Percentiles rank a stretch among this genome's conserved stretches.
These are phyloP conservation scores for Sporothrix dimorphospora DNA, from an alignment of 2,329 filamentous ascomycete species.

Conservation along the genomic window DNA sequence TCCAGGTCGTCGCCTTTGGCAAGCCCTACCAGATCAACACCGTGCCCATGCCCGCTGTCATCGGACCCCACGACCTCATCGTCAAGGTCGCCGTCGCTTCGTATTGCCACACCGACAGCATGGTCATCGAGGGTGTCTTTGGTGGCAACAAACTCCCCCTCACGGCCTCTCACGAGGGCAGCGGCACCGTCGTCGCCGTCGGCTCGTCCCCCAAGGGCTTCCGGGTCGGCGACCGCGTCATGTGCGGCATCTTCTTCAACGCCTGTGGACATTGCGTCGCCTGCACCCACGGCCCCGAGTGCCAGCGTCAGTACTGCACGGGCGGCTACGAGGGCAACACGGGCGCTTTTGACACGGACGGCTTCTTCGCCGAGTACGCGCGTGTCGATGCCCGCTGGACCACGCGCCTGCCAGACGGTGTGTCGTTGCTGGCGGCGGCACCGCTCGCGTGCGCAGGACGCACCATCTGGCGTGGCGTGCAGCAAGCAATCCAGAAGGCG, in stretches of 20 bases:
- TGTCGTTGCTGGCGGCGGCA: constrained; percentile 56
- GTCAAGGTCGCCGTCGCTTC: constrained; percentile 63
- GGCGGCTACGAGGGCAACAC: constrained; percentile 48
- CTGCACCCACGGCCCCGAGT: constrained; percentile 53
- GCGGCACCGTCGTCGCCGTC: constrained; percentile 56
- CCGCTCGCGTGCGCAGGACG: constrained; percentile 60
- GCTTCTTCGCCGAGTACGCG: constrained; percentile 61
- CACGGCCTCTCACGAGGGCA: constrained; percentile 60
- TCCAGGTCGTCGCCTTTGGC: constrained; percentile 49
- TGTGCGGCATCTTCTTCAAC: constrained; percentile 57
- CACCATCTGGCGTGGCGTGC: constrained; percentile 54
- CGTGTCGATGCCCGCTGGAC: constrained; percentile 52
- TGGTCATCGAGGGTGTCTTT: constrained; percentile 57
- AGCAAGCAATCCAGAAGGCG: constrained; percentile 40
- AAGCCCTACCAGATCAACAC: constrained; percentile 57
- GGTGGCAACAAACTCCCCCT: constrained; percentile 51
- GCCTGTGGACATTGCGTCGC: constrained; percentile 57
- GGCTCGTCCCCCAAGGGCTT: constrained; percentile 47
- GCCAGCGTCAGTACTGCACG: constrained; percentile 57
- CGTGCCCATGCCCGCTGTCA: constrained; percentile 52
- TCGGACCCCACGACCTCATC: constrained; percentile 58
- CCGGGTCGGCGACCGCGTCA: constrained; percentile 56
- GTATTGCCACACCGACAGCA: constrained; percentile 65
- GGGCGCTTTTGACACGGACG: constrained; percentile 53
- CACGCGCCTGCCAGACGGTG: constrained; percentile 51